Base-by-base conservation (phyloP, 2,329 filamentous ascomycete genomes). In the Knufia fluminis region DNA sequence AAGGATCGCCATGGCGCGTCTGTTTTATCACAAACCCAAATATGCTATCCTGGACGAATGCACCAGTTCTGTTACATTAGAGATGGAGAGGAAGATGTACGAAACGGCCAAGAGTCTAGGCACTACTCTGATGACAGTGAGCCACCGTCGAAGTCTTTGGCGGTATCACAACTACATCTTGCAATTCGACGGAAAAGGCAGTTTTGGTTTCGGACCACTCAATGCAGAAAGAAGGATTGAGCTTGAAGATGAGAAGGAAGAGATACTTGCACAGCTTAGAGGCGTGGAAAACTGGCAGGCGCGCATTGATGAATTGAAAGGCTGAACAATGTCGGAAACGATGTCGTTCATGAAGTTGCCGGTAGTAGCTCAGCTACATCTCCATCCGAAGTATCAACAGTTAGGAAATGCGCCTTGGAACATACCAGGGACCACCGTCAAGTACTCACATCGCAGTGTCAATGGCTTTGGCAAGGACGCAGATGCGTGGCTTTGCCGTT, bases 41-140 rank as follows among this genome's bases (percentile, higher is more conserved):
- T 97, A 95, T 66, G 92, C 92, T 9, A 98, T 98, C 58, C 74
- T 98, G 32, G 92, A 98, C 65, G 92, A 98, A 70, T 98, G 92
- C 68, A 98, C 92, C 4, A 90, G 84, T 50, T 88, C 82, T 46
- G 88, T 98, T n/a, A 96, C 94, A 14, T 76, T 96, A 23, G 91
- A 97, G 59, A 89, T 90, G 53, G 92, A 98, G 64, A 85, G 88
- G 64, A 78, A 88, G 64, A 97, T 98, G 89, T 98, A 98, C 67
- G 91, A 96, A 60, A 90, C 88, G 49, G 92, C 92, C 45, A 97
- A 98, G 74, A 76, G 79, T 16, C 70, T 96, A 16, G 89, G 87
- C 2, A 92, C 96, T 60, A 97, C 92, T 0, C 76, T 98, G 55
- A 96, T 98, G 87, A 98, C 92, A 0, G 92, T 98, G 20, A 89